These are phyloP conservation scores for Solanum chiquidenum DNA, from an alignment of 257 asterid species.

Conservation along the genomic window DNA sequence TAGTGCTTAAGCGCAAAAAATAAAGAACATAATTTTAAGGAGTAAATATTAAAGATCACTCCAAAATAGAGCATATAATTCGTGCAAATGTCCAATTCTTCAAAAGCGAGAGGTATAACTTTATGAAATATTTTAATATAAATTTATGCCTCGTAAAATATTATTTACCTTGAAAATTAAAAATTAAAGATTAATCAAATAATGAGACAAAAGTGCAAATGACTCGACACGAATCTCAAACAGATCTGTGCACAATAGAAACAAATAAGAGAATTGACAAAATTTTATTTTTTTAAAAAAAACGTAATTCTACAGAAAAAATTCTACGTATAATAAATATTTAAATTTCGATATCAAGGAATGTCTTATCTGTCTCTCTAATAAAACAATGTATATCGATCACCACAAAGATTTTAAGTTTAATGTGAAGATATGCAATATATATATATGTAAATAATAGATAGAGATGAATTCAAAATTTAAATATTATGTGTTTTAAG, in stretches of 20 bases:
- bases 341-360: background rate
- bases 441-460: background rate
- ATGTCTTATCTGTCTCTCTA: background rate
- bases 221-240: background rate
- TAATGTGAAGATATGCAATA: background rate
- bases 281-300: no score
- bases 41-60: background rate
- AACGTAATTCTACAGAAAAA: background rate
- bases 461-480: background rate
- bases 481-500: background rate
- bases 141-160: background rate
- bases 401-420: background rate
- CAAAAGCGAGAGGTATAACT: accelerated
- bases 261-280: background rate
- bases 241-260: background rate
- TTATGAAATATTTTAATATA: background rate
- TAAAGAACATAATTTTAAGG: background rate
- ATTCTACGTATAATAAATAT: background rate
- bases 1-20: no score
- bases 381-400: background rate
- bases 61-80: background rate
- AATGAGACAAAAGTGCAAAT: background rate
- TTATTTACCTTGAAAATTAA: background rate
- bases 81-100: background rate
- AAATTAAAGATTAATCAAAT: background rate